phyloP scores from a whole-genome alignment of 179 eudicot genomes.

The Patellifolia procumbens region DNA sequence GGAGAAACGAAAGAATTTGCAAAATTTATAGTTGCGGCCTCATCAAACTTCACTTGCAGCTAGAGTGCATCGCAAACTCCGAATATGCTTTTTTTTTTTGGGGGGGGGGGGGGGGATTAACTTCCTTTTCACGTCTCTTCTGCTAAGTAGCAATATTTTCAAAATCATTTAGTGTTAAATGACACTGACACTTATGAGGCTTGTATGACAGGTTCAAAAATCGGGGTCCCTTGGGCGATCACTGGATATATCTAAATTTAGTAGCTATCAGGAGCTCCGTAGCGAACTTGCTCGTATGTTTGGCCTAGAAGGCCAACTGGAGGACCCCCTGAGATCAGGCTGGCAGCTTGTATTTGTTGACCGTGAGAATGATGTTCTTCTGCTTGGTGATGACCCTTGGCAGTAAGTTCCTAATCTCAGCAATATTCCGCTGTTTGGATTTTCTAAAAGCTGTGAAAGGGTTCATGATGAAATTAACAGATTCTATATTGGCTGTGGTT shows the following conservation, averaged over 20 bases:
- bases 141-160: background rate
- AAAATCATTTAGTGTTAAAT: too few species aligned
- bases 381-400: constrained; percentile 99
- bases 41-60: too few species aligned
- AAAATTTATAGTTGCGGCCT: background rate
- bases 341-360: constrained; percentile 99
- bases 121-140: too few species aligned
- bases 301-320: constrained; percentile 92
- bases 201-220: constrained; percentile 69
- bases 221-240: constrained; percentile 90
- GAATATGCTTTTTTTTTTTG: too few species aligned
- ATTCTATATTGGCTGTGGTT: background rate
- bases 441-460: background rate
- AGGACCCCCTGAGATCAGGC: constrained; percentile 99
- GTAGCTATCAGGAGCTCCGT: constrained; percentile 91
- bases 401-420: constrained; percentile 53
- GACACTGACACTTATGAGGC: constrained; percentile 7
- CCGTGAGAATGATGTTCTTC: constrained; percentile 94
- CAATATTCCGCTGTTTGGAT: background rate
- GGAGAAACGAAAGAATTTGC: background rate
- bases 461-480: background rate
- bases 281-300: constrained; percentile 89
- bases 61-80: too few species aligned
- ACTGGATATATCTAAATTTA: constrained; percentile 82
- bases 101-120: background rate